Evolutionary conservation across 108 stramenopile genomes (phyloP).

Genomic region (Skeletonema potamos): DNA sequence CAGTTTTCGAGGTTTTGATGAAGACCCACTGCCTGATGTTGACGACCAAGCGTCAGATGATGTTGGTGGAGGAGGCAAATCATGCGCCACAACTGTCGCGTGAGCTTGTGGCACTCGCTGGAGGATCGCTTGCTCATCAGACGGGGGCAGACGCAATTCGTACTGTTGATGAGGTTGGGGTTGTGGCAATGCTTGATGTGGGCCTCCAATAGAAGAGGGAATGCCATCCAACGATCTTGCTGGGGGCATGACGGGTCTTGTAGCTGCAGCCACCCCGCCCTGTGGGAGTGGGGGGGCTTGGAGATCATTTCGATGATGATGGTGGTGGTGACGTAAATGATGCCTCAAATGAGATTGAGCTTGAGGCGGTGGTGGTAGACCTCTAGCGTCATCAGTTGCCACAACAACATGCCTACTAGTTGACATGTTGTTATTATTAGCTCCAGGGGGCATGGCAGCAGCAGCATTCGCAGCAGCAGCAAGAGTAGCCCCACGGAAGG

Average conservation of each 20-base stretch:
- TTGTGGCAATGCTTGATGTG: not conserved
- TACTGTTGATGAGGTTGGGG: constrained; percentile 1
- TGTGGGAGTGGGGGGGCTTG: not conserved
- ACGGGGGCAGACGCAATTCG: constrained; percentile 7
- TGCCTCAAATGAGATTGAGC: constrained; percentile 37
- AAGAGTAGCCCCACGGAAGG: constrained; percentile 13
- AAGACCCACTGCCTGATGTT: constrained; percentile 21
- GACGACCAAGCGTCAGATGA: constrained; percentile 35
- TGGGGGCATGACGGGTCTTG: not conserved
- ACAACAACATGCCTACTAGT: constrained; percentile 18
- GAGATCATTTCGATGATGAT: constrained; percentile 6
- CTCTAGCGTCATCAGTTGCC: constrained; percentile 20
- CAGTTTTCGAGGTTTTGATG: constrained; percentile 21
- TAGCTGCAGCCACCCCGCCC: constrained; percentile 4
- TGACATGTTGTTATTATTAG: not conserved
- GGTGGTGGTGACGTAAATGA: constrained; percentile 21
- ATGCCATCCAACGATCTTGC: constrained; percentile 3
- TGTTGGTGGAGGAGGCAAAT: constrained; percentile 35
- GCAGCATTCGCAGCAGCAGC: constrained; percentile 9
- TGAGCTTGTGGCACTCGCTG: constrained; percentile 20
- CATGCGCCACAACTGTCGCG: constrained; percentile 34
- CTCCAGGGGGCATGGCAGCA: constrained; percentile 10
- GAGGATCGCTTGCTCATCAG: constrained; percentile 17
- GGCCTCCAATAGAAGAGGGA: constrained; percentile 14
- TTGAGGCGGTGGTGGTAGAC: constrained; percentile 3